Evolutionary conservation across 257 asterid genomes (phyloP), one percentile per base, ranked within the genome.

Genomic region (Solanum chmielewskii): DNA sequence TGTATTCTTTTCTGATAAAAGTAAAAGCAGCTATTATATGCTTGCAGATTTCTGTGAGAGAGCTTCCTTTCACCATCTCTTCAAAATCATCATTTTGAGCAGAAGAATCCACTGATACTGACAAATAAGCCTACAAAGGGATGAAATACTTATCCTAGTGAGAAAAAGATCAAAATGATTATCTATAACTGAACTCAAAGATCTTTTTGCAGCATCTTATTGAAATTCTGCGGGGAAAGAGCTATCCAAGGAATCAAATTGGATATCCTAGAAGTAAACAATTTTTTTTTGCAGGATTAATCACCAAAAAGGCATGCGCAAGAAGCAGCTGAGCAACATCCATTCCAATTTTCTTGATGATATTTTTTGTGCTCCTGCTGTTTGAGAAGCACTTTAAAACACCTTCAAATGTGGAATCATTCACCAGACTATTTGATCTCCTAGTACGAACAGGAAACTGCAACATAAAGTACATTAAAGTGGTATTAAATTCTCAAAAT

Each of bases 251-350:
- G 69, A 81, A 49, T 29, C 69, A 49, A 49, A 81, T 45, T 27
- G 42, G 42, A 78, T 27, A 78, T 78, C 82, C 18, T 74, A 74
- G 82, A 74, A 10, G 27, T 21, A 47, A 18, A 81, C 7, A 20
- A 56, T 2, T 29, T 6, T 11, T 21, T 69, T 29, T 81, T 31
- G 85, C 29, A 25, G 83, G 60, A 49, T 82, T 13, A 87, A 73
- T 89, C 89, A 96, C 99, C 97, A 94, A 94, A 91, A 94, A 96
- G 89, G 91, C 98, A 89, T 92, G 90, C 56, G 98, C 95, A 91
- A 96, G 88, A 78, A 96, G 96, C 91, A 94, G 91, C 83, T 95
- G 98, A 89, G 94, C 92, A 25, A 91, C 92, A 82, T 92, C 96
- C 18, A 92, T 64, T 83, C 94, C 90, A 33, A 96, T 85, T 92